Evolutionary conservation across 345 rosid genomes (phyloP), one percentile per base, ranked within the genome.

Genomic region (Excoecaria agallocha): DNA sequence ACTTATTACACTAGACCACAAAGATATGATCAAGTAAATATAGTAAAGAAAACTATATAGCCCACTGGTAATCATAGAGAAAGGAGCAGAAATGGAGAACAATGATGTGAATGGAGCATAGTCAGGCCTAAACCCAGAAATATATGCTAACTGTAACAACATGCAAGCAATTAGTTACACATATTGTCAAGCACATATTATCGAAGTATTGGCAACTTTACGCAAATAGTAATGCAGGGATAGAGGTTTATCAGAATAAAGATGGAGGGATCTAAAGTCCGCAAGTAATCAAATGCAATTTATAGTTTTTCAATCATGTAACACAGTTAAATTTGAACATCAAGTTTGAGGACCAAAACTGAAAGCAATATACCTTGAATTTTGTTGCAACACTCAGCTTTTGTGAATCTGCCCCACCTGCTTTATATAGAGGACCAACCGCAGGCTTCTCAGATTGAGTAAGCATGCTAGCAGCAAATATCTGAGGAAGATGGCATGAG

Each of bases 401-500:
- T 77, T 93, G 99, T 66, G 94, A 93, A 80, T 93, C 97, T 77
- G 99, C 99, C 69, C 98, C 98, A 74, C 97, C 99, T 61, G 96
- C 88, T 88, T 90, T 95, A 79, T 91, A 81, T 77, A 88, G 74
- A 79, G 97, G 98, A 69, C 98, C 97, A 20, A 77, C 88, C 0
- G 83, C 91, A 73, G 88, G 87, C 85, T 90, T 95, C 78, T 86
- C 91, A 12, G 96, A 87, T 66, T 91, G 99, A 71, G 82, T 67
- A 74, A 91, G 89, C 98, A 95, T 87, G 76, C 78, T 91, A 54
- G 99, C 83, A 48, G 98, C 99, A 90, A 95, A 95, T 77, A 83
- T 82, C 83, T 84, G 90, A 79, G 97, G 98, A 76, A 95, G 96
- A 75, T 77, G 90, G 85, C 97, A 85, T 25, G 97, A 90, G 79